Percentiles rank a stretch among this genome's conserved stretches.
phyloP scores from a whole-genome alignment of 2,329 filamentous ascomycete species.

The Lachnellula arida region DNA sequence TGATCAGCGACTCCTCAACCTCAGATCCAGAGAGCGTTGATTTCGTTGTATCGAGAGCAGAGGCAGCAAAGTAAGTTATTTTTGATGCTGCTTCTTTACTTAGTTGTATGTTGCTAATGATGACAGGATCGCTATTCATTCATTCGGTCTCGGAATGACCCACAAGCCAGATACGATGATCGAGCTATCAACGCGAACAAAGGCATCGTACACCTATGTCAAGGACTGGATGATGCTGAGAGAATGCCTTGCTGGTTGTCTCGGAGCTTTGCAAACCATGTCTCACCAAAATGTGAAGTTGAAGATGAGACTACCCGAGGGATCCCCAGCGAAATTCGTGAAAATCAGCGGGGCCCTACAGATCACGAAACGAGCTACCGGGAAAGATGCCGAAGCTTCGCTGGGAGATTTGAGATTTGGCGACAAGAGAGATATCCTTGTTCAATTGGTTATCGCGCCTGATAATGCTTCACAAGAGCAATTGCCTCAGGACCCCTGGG shows the following conservation, averaged over 20 bases:
- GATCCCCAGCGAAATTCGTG: constrained; percentile 95
- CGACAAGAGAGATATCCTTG: constrained; percentile 88
- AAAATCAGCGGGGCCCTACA: constrained; percentile 97
- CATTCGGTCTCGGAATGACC: constrained; percentile 91
- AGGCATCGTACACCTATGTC: constrained; percentile 95
- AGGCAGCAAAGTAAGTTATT: constrained; percentile 81
- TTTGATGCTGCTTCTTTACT: constrained; percentile 14
- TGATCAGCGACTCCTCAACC: constrained; percentile 96
- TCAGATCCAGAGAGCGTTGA: constrained; percentile 94
- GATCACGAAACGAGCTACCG: constrained; percentile 92
- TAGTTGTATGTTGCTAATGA: constrained; percentile 18
- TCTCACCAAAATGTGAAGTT: constrained; percentile 99
- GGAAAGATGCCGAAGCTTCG: constrained; percentile 87
- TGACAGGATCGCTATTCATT: constrained; percentile 81
- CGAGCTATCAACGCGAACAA: constrained; percentile 89
- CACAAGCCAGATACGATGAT: constrained; percentile 99
- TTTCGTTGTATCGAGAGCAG: constrained; percentile 92
- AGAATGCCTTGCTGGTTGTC: constrained; percentile 88
- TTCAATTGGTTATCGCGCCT: constrained; percentile 87
- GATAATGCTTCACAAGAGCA: constrained; percentile 77
- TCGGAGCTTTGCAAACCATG: constrained; percentile 85
- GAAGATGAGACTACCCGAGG: constrained; percentile 88
- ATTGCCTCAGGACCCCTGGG: constrained; percentile 91
- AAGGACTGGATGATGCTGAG: constrained; percentile 99
- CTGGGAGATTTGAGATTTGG: constrained; percentile 91